A percentile compares a stretch with the other conserved stretches of the same genome.
Conservation (phyloP, 2,329 filamentous ascomycete species). For the Aureobasidium subglaciale region DNA sequence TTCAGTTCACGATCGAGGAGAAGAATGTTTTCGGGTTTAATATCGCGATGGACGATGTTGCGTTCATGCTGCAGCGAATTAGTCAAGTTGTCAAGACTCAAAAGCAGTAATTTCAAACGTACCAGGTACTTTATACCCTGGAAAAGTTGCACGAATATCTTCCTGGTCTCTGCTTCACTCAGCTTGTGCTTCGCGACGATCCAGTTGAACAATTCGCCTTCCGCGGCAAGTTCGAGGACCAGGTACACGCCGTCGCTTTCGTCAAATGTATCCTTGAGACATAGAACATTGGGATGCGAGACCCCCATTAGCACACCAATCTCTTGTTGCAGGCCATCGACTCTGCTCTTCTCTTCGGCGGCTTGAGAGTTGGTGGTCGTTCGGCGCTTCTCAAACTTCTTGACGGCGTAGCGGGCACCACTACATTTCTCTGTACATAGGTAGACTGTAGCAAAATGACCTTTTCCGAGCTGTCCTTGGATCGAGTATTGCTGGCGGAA, state of each 20-base stretch:
- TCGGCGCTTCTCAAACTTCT: slow-evolving; percentile 81
- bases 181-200: slow-evolving; percentile 89
- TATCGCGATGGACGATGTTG: slow-evolving; percentile 94
- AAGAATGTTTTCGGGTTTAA: slow-evolving; percentile 95
- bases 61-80: slow-evolving; percentile 67
- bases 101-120: slow-evolving; percentile 30
- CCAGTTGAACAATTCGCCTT: slow-evolving; percentile 92
- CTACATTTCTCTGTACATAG: slow-evolving; percentile 79
- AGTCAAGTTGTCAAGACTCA: not conserved
- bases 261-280: slow-evolving; percentile 90
- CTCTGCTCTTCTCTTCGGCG: slow-evolving; percentile 62
- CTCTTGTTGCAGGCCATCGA: slow-evolving; percentile 85
- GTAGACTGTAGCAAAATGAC: slow-evolving; percentile 91
- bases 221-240: slow-evolving; percentile 79
- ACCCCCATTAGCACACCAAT: slow-evolving; percentile 97
- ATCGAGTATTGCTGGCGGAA: slow-evolving; percentile 85
- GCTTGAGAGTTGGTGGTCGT: slow-evolving; percentile 51
- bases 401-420: slow-evolving; percentile 81
- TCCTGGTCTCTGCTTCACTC: slow-evolving; percentile 73
- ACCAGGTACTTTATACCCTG: slow-evolving; percentile 93
- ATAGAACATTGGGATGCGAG: slow-evolving; percentile 86
- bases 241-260: slow-evolving; percentile 86
- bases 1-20: slow-evolving; percentile 76
- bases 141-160: slow-evolving; percentile 85
- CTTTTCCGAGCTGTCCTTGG: slow-evolving; percentile 80